Conservation (phyloP, 2,329 filamentous ascomycete species). For the Canariomyces notabilis region DNA sequence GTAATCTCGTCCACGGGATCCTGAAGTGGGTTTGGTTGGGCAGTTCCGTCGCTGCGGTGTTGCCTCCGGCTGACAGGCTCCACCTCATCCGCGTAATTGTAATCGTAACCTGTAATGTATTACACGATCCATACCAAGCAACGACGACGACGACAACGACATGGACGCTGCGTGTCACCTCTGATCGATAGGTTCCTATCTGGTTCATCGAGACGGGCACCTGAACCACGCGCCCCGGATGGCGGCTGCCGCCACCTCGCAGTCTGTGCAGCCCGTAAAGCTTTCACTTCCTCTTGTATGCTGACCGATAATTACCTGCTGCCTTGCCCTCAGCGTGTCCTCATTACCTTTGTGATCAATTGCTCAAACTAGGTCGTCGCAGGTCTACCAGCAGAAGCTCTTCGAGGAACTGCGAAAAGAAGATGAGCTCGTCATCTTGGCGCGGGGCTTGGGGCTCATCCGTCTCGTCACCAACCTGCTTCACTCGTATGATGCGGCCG, state of each 20-base stretch:
- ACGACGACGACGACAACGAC: not conserved
- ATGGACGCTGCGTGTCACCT: not conserved
- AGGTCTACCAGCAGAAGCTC: slow-evolving; percentile 91
- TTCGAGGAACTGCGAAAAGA: slow-evolving; percentile 85
- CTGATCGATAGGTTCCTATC: not conserved
- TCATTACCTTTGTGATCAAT: not conserved
- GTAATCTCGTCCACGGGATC: not conserved
- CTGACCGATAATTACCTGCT: no score
- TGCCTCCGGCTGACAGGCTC: not conserved
- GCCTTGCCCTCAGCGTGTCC: not conserved
- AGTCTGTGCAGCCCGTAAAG: slow-evolving; percentile 62
- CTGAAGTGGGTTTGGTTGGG: no score
- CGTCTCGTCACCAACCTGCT: slow-evolving; percentile 92
- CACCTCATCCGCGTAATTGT: not conserved
- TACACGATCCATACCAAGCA: slow-evolving; percentile 4
- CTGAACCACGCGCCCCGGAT: slow-evolving; percentile 36
- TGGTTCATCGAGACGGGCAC: not conserved
- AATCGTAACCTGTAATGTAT: not conserved
- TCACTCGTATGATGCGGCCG: slow-evolving; percentile 93
- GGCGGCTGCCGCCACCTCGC: slow-evolving; percentile 45
- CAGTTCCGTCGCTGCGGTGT: no score
- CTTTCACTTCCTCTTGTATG: slow-evolving; percentile 69
- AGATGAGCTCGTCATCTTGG: slow-evolving; percentile 90
- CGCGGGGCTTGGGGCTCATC: slow-evolving; percentile 85
- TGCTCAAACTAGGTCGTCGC: slow-evolving; percentile 5